A percentile compares a stretch with the other conserved stretches of the same genome.
Conservation (phyloP, 352 stramenopile genomes). For the Nothophytophthora sp. region DNA sequence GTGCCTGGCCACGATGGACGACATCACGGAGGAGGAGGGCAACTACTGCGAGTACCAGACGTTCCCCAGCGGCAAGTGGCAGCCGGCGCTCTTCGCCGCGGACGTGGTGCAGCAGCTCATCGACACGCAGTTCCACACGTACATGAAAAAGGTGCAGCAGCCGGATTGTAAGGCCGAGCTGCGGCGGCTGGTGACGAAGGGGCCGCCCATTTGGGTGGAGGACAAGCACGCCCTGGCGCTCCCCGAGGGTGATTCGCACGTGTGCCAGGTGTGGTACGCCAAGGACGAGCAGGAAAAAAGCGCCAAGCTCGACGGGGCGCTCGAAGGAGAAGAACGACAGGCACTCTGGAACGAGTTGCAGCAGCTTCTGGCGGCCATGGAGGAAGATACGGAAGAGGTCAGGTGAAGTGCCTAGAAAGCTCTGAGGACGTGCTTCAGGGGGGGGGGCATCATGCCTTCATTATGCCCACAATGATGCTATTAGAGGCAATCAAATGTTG, state of each 20-base stretch:
- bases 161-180: slow-evolving; percentile 93
- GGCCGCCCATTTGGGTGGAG: slow-evolving; percentile 87
- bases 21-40: slow-evolving; percentile 85
- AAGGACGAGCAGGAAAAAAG: slow-evolving; percentile 62
- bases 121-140: slow-evolving; percentile 85
- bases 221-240: slow-evolving; percentile 89
- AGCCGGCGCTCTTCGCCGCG: slow-evolving; percentile 59
- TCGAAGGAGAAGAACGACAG: slow-evolving; percentile 81
- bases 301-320: slow-evolving; percentile 79
- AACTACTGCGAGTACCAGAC: slow-evolving; percentile 91
- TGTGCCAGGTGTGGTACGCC: slow-evolving; percentile 86
- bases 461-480: no score
- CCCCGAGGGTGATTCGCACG: slow-evolving; percentile 82
- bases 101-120: slow-evolving; percentile 74
- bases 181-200: slow-evolving; percentile 75
- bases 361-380: slow-evolving; percentile 59
- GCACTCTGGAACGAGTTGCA: slow-evolving; percentile 59
- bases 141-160: slow-evolving; percentile 89
- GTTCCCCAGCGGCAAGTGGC: slow-evolving; percentile 80
- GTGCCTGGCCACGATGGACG: slow-evolving; percentile 91
- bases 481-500: no score
- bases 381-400: slow-evolving; percentile 63
- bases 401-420: no score
- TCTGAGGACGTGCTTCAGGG: no score
- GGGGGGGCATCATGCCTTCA: no score